Evolutionary conservation across 306 rosid genomes (phyloP), one percentile per base, ranked within the genome.

Genomic region (Rosa lucieae): DNA sequence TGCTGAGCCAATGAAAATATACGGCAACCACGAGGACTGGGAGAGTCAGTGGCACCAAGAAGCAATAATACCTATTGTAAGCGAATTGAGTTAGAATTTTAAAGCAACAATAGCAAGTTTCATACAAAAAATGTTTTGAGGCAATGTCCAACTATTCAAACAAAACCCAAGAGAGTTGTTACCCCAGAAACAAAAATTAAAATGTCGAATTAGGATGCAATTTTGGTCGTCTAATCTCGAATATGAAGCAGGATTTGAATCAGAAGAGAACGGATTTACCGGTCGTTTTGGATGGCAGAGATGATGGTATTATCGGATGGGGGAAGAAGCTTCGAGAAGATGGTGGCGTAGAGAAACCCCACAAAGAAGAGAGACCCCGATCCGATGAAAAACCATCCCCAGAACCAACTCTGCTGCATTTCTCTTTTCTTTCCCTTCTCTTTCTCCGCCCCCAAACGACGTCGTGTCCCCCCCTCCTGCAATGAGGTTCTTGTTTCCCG

Each of bases 1-100:
- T 90, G 88, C 90, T 84, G 72, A 94, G 97, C 98, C 98, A 90
- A 79, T 89, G 97, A 68, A 89, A 90, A 81, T 92, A 94, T 23
- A 89, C 92, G 72, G 94, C 86, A 56, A 90, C 92, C 76, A 92
- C 71, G 39, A 92, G 87, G 40, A 90, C 89, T 43, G 97, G 97
- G 11, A 92, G 86, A 55, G 91, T 94, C 91, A 92, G 82, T 20
- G 98, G 98, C 89, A 90, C 89, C 72, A 94, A 84, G 87, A 94
- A 88, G 92, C 95, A 92, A 70, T 92, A 88, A 73, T 94, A 89
- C 93, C 98, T 90, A 68, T 26, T 13, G 62, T 10, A 29, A 18
- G 62, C 32, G 75, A 81, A 46, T 5, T 11, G 66, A 58, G 80
- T 77, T 20, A 75, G 66, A n/a, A 69, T 21, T 11, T 32, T 10